Percentiles rank a stretch among this genome's conserved stretches.
These are phyloP conservation scores for Vigna unguiculata DNA, from an alignment of 306 rosid genomes.

Conservation along the genomic window DNA sequence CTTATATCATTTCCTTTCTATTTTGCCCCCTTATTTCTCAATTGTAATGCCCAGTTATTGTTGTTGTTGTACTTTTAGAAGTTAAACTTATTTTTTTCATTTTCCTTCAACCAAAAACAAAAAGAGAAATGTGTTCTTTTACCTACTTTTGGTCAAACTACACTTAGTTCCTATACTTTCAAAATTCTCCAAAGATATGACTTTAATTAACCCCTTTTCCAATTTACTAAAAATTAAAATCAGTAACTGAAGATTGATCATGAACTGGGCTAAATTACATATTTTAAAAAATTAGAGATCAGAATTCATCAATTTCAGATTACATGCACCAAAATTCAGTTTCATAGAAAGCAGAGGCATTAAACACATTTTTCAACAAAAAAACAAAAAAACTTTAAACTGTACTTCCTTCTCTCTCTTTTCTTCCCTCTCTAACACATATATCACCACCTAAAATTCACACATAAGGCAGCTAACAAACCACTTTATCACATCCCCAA, in stretches of 20 bases:
- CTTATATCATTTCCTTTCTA: background rate
- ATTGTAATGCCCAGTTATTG: background rate
- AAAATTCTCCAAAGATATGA: background rate
- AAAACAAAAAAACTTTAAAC: background rate
- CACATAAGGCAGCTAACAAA: background rate
- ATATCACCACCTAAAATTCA: background rate
- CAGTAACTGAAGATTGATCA: background rate
- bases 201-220: background rate
- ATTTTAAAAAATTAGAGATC: background rate
- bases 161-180: background rate
- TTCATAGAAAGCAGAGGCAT: background rate
- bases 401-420: background rate
- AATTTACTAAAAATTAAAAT: too few species aligned
- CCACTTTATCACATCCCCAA: slow-evolving; percentile 10
- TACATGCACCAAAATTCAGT: background rate
- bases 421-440: background rate
- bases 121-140: background rate
- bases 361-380: background rate
- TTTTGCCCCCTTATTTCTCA: background rate
- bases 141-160: background rate
- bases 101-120: background rate
- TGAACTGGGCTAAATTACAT: too few species aligned
- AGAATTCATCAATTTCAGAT: background rate
- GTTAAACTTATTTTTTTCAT: background rate
- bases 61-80: background rate